Evolutionary conservation across 257 asterid genomes (phyloP).

Genomic region (Verbascum thapsus): DNA sequence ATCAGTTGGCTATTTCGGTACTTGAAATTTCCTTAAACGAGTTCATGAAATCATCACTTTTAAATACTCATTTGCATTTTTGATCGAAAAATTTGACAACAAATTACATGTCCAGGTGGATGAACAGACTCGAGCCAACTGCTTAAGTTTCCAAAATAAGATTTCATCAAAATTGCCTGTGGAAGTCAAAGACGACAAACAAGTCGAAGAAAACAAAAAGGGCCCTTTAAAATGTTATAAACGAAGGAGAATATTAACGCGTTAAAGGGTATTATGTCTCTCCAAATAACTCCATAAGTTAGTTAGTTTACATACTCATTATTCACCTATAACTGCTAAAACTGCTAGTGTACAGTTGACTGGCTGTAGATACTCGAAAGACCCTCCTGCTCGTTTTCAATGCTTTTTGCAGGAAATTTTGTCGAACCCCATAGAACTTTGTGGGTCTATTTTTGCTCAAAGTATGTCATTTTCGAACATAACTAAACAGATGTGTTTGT

Average conservation of each 20-base stretch:
- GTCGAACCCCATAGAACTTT: too few relatives aligned
- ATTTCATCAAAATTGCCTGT: slow-evolving; percentile 5
- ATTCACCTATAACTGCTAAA: slow-evolving; percentile 17
- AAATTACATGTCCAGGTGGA: slow-evolving; percentile 27
- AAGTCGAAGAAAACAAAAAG: slow-evolving; percentile 20
- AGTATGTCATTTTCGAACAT: too few relatives aligned
- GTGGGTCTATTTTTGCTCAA: too few relatives aligned
- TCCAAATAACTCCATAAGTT: not conserved
- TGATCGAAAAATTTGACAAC: slow-evolving; percentile 4
- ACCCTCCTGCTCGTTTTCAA: too few relatives aligned
- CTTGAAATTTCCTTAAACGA: slow-evolving; percentile 7
- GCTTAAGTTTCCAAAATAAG: slow-evolving; percentile 10
- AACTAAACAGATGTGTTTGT: too few relatives aligned
- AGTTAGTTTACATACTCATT: slow-evolving; percentile 11
- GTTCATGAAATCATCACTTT: slow-evolving; percentile 1
- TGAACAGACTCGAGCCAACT: slow-evolving; percentile 20
- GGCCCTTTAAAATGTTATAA: slow-evolving; percentile 39
- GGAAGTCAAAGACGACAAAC: slow-evolving; percentile 14
- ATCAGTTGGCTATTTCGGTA: slow-evolving; percentile 36
- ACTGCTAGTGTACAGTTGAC: slow-evolving; percentile 27
- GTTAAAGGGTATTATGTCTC: slow-evolving; percentile 22
- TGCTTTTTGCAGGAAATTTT: too few relatives aligned
- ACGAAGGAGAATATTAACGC: slow-evolving; percentile 36
- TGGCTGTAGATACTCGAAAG: too few relatives aligned
- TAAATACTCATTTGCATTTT: slow-evolving; percentile 12